Conservation (phyloP, 371 early-diverging fungal genomes). For the Circinella minor region DNA sequence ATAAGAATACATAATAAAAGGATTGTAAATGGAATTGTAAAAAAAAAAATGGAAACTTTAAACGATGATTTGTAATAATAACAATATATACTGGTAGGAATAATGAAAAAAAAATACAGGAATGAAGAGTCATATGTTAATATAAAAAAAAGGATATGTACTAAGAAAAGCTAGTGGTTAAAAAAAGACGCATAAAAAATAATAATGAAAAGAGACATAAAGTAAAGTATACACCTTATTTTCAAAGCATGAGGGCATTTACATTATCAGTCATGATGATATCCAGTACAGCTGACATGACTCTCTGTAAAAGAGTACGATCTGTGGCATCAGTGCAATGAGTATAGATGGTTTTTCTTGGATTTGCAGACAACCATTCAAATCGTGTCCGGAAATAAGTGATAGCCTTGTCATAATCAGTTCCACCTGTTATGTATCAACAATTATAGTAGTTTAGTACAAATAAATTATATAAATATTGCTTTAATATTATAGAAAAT, state of each 20-base stretch:
- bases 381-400: slow-evolving; percentile 40
- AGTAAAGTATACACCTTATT: background rate
- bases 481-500: background rate
- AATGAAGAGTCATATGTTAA: too few relatives aligned
- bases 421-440: slow-evolving; percentile 19
- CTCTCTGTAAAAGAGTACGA: slow-evolving; percentile 52
- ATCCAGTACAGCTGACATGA: slow-evolving; percentile 62
- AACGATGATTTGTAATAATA: too few relatives aligned
- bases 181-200: background rate
- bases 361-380: slow-evolving; percentile 33
- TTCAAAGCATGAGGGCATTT: slow-evolving; percentile 11
- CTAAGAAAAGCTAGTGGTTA: too few relatives aligned
- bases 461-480: background rate
- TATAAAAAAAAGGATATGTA: too few relatives aligned
- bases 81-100: too few relatives aligned
- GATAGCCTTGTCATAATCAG: slow-evolving; percentile 21
- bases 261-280: slow-evolving; percentile 54
- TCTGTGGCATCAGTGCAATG: slow-evolving; percentile 67
- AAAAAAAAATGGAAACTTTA: too few relatives aligned
- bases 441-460: background rate
- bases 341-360: slow-evolving; percentile 53
- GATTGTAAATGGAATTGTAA: too few relatives aligned
- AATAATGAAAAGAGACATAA: background rate
- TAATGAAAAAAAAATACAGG: too few relatives aligned
- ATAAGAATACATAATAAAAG: too few relatives aligned